phyloP scores from a whole-genome alignment of 176 grass and related monocot species.

The Olyra latifolia region DNA sequence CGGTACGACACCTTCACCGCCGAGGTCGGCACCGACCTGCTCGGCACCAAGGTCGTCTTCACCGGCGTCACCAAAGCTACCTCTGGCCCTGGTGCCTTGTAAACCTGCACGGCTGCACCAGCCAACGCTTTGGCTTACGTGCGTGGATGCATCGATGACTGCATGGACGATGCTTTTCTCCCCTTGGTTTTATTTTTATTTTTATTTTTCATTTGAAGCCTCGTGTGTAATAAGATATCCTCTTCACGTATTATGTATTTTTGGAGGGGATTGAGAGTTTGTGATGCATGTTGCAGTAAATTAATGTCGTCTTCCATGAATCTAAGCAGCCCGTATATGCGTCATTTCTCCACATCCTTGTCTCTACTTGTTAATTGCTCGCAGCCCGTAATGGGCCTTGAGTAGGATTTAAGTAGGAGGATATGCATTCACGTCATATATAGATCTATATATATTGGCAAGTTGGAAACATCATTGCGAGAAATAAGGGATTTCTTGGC shows the following conservation, averaged over 20 bases:
- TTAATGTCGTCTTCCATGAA: not conserved
- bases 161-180: too few relatives aligned
- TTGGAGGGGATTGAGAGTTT: not conserved
- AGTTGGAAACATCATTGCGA: not conserved
- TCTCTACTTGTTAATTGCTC: too few relatives aligned
- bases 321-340: too few relatives aligned
- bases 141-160: not conserved
- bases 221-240: not conserved
- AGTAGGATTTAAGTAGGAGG: too few relatives aligned
- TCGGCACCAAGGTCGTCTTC: conserved; percentile 49
- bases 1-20: conserved; percentile 73
- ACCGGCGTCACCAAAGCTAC: conserved; percentile 54
- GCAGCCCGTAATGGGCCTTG: too few relatives aligned
- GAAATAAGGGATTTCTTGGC: not conserved
- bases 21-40: conserved; percentile 26
- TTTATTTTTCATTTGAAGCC: not conserved
- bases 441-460: not conserved
- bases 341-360: too few relatives aligned
- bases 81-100: not conserved
- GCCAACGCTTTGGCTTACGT: not conserved
- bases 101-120: not conserved
- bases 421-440: not conserved
- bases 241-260: not conserved
- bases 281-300: not conserved
- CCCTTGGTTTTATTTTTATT: not conserved